Evolutionary conservation across 106 monocot genomes (phyloP).

Genomic region (Dactylorhiza incarnata): DNA sequence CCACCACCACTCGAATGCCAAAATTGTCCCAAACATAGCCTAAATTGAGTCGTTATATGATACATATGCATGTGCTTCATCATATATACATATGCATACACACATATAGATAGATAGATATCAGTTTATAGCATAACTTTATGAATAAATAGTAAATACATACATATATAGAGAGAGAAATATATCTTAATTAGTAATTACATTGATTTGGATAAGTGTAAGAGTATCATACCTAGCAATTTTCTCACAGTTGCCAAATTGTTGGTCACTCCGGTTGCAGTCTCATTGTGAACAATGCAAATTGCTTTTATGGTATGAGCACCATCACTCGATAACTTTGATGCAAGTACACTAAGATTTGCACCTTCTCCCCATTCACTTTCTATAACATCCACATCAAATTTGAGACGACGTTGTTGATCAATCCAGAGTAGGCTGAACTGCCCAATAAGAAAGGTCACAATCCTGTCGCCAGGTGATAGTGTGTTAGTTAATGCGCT

Average conservation of each 20-base stretch:
- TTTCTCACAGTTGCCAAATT: conserved; percentile 63
- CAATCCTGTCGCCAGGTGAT: conserved; percentile 74
- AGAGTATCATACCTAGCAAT: conserved; percentile 51
- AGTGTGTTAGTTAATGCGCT: conserved; percentile 92
- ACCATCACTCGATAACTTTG: conserved; percentile 52
- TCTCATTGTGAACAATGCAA: conserved; percentile 93
- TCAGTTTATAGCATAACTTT: no score
- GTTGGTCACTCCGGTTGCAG: conserved; percentile 93
- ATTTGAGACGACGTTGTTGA: conserved; percentile 85
- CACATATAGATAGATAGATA: no score
- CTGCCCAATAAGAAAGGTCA: conserved; percentile 82
- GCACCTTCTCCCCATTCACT: conserved; percentile 92
- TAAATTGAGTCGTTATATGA: no score
- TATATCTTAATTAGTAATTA: neutral
- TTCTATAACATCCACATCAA: conserved; percentile 88
- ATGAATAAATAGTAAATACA: no score
- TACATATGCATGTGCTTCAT: no score
- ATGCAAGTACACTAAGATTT: conserved; percentile 56
- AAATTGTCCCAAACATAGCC: no score
- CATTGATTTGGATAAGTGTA: neutral
- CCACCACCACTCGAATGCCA: no score
- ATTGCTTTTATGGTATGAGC: conserved; percentile 73
- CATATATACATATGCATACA: no score
- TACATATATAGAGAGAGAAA: neutral
- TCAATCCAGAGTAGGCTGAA: conserved; percentile 95